Evolutionary conservation across 2,329 filamentous ascomycete genomes (phyloP), one percentile per base, ranked within the genome.

Genomic region (Aureobasidium pullulans): DNA sequence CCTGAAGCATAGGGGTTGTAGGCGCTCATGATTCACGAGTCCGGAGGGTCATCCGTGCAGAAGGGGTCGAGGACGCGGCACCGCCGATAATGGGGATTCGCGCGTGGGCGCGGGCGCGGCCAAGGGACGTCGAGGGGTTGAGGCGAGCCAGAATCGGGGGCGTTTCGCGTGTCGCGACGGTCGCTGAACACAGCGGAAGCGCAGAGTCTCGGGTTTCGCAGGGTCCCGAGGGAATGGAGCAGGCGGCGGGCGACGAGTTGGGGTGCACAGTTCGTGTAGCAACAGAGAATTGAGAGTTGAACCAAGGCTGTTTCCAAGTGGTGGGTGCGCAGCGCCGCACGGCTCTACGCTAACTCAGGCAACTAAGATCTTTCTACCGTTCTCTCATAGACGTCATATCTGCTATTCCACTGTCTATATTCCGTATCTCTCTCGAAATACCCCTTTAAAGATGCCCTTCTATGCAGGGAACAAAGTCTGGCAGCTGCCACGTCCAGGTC

Each of bases 21-120:
- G 64, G 69, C 69, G 65, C 73, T 74, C 73, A 75, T 75, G 46
- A 59, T 67, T 46, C 10, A 29, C 44, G 39, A 32, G 16, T 29
- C 28, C 15, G 36, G 48, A 32, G 36, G 39, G 48, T 52, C 57
- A 59, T 59, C 40, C 39, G 57, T 28, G 57, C 54, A 39, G 23
- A 28, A 9, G 32, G 54, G 47, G 54, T 47, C 54, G 54, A 40
- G 34, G 39, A 44, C 32, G 57, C 57, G 40, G 57, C 47, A 46
- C 52, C 52, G 16, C 23, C 49, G 49, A 40, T 23, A 36, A 40
- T 31, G 50, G 39, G 50, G 50, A 37, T 43, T 54, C 29, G 50
- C 50, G 50, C 50, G 50, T 39, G 50, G 50, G 13, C 19, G 29
- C 39, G 57, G 4, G 46, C 56, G 23, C 47, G 16, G 23, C n/a